Percentiles rank a stretch among this genome's conserved stretches.
phyloP scores from a whole-genome alignment of 306 rosid species.

The Acmispon strigosus region DNA sequence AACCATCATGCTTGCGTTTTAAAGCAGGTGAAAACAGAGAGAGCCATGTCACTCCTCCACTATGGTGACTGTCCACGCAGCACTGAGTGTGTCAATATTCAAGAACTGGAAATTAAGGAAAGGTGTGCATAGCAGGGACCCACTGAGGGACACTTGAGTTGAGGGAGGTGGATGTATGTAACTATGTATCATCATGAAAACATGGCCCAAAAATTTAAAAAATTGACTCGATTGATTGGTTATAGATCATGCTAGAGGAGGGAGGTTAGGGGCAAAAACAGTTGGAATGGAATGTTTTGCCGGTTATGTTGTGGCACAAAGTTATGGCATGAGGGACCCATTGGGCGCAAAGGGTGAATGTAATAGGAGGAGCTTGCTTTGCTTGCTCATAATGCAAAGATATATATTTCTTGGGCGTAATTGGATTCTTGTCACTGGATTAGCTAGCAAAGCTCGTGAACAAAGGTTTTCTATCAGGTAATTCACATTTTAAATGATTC shows the following conservation, averaged over 20 bases:
- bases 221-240: conserved; percentile 6
- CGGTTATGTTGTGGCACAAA: conserved; percentile 49
- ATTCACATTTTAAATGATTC: no score
- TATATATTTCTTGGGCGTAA: neutral
- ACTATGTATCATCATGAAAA: neutral
- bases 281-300: conserved; percentile 47
- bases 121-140: neutral
- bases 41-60: conserved; percentile 41
- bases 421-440: neutral
- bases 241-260: conserved; percentile 18
- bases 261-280: conserved; percentile 30
- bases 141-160: neutral
- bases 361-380: neutral
- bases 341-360: neutral
- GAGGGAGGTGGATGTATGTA: conserved; percentile 21
- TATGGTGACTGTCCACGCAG: conserved; percentile 3
- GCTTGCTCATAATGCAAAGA: neutral
- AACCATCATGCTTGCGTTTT: conserved; percentile 49
- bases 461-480: no score
- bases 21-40: conserved; percentile 40
- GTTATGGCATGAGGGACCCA: conserved; percentile 43
- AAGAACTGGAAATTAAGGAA: conserved; percentile 1
- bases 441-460: neutral
- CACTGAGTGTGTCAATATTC: neutral
- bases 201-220: conserved; percentile 8